A percentile compares a stretch with the other conserved stretches of the same genome.
These are phyloP conservation scores for Leccinum proximum DNA, from an alignment of 1,284 basidiomycete species.

Conservation along the genomic window DNA sequence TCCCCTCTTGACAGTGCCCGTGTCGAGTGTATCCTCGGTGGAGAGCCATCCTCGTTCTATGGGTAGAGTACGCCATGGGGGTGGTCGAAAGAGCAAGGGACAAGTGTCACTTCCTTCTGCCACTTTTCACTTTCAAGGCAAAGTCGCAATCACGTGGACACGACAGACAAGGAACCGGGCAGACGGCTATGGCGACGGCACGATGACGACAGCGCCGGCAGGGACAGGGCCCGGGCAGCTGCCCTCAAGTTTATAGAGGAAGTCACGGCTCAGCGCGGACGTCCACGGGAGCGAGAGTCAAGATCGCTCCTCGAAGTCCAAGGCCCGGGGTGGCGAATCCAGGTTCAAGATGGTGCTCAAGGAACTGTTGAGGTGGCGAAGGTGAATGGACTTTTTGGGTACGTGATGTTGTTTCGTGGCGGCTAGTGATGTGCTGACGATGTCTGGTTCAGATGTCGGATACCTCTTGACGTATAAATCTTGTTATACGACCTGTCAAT, in stretches of 20 bases:
- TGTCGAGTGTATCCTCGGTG: neutral
- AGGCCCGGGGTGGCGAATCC: conserved; percentile 4
- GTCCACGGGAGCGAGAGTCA: neutral
- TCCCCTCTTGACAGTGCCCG: conserved; percentile 25
- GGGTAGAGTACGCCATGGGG: neutral
- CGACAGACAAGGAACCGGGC: neutral
- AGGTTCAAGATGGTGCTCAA: conserved; percentile 18
- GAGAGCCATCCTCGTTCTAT: neutral
- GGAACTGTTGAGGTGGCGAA: conserved; percentile 19
- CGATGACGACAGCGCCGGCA: conserved; percentile 9
- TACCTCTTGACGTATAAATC: neutral
- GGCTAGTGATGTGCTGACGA: neutral
- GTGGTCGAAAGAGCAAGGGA: neutral
- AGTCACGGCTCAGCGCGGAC: neutral
- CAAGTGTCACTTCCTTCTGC: neutral
- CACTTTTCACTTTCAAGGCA: neutral
- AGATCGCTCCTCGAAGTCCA: conserved; percentile 3
- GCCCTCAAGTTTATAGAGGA: conserved; percentile 20
- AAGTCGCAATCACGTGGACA: neutral
- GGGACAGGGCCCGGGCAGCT: conserved; percentile 7
- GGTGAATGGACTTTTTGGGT: conserved; percentile 3
- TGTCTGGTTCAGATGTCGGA: neutral
- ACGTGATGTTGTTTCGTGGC: conserved; percentile 2
- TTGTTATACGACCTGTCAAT: neutral
- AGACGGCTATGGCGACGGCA: neutral